Evolutionary conservation across 2,329 filamentous ascomycete genomes (phyloP), one percentile per base, ranked within the genome.

Genomic region (Escovopsis sp.): DNA sequence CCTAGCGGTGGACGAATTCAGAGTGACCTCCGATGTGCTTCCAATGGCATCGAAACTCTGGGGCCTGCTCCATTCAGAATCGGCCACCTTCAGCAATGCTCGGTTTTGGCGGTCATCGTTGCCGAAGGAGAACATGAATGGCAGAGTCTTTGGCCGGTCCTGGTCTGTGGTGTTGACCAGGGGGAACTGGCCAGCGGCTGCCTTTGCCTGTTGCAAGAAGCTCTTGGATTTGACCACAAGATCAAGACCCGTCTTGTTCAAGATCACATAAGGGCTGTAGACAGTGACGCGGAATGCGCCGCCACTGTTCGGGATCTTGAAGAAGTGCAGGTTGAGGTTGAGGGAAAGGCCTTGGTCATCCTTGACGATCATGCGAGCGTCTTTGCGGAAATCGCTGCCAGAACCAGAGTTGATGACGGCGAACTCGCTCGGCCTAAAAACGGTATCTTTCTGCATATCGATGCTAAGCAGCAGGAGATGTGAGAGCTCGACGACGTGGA

Each of bases 11-110:
- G 87, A 85, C 39, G 87, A 85, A 39, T 83, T 81, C 30, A 98
- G 70, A 30, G 91, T 75, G 31, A 94, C 84, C 51, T 95, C 88
- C 13, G 86, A 81, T 1, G 82, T 87, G 53, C 89, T 96, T 29
- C 91, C 91, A 48, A 98, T 91, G 15, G 91, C 91, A 56, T 98
- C 93, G 53, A 98, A 94, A 71, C 86, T 95, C 58, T 96, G 89
- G 1, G 89, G 86, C 57, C 91, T 94, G 64, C 91, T 96, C 93
- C 91, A 98, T 45, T 80, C 76, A 1, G 91, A 95, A 42, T 93
- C 83, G 5, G 83, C 86, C 34, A 95, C 76, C 62, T 85, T 93
- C 45, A 98, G 67, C 36, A 94, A 66, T 7, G 86, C 87, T 49
- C 91, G 79, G 58, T 98, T 98, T 51, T 86, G 85, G 51, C 84